Percentiles rank a stretch among this genome's conserved stretches.
Evolutionary conservation across 2,329 filamentous ascomycete genomes (phyloP).

Genomic region (Lanzia echinophila): DNA sequence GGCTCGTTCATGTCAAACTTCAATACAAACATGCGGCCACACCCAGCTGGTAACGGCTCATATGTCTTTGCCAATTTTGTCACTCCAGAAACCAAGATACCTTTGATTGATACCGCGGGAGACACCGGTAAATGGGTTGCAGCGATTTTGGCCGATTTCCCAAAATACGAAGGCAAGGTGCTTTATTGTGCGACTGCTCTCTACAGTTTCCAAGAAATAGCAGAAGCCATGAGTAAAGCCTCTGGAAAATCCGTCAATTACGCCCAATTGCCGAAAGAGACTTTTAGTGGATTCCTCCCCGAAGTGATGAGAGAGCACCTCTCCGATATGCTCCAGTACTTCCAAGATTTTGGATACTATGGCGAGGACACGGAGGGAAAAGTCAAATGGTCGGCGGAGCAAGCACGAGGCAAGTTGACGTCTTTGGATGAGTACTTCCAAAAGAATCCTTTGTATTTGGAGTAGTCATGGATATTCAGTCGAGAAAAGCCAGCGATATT

Average conservation of each 20-base stretch:
- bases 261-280: slow-evolving; percentile 12
- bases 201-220: slow-evolving; percentile 29
- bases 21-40: background rate
- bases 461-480: background rate
- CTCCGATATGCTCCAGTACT: slow-evolving; percentile 20
- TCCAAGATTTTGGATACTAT: slow-evolving; percentile 33
- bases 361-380: slow-evolving; percentile 29
- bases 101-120: slow-evolving; percentile 23
- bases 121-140: slow-evolving; percentile 30
- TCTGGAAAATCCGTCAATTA: slow-evolving; percentile 28
- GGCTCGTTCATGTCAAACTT: slow-evolving; percentile 38
- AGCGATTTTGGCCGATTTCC: slow-evolving; percentile 37
- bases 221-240: slow-evolving; percentile 26
- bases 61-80: slow-evolving; percentile 14
- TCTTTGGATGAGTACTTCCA: slow-evolving; percentile 33
- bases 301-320: slow-evolving; percentile 14
- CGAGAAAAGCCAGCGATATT: background rate
- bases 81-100: slow-evolving; percentile 22
- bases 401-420: slow-evolving; percentile 27
- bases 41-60: slow-evolving; percentile 15
- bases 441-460: slow-evolving; percentile 20
- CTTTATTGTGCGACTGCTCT: slow-evolving; percentile 40
- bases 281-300: slow-evolving; percentile 8
- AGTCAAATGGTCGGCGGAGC: slow-evolving; percentile 27
- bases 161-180: slow-evolving; percentile 36